Evolutionary conservation across 164 flowering plant species (phyloP), one percentile per base, ranked within the genome.

Genomic region (Dillenia turbinata): DNA sequence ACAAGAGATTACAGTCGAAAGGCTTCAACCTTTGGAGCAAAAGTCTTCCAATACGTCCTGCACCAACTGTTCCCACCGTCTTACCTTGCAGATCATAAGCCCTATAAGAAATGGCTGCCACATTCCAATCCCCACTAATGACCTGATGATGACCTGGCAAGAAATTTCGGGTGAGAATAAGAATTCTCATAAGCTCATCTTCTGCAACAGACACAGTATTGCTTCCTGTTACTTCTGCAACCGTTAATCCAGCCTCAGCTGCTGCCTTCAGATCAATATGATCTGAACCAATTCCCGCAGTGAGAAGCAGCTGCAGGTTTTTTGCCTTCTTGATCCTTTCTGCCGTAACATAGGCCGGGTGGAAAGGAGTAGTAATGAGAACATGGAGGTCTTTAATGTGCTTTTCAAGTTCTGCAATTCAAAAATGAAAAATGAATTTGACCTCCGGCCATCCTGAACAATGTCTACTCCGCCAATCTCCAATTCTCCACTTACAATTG

Each of bases 221-320:
- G 79, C 97, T 89, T 61, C 97, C 99, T 1, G 99, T 94, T 70
- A 94, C 92, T 70, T 94, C 99, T 2, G 99, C 99, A 62, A 94
- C 99, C 5, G 99, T 94, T 55, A 94, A 60, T 9, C 97, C 96
- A 52, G 97, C 96, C 16, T 70, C 96, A 15, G 96, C 97, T 9
- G 97, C 99, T 22, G 99, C 99, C 52, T 86, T 73, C 56, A 91
- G 82, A 74, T 94, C 99, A 63, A 94, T 71, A 62, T 94, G 99
- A 62, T 94, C 99, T 26, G 99, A 94, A 1, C 99, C 99, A 19
- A 94, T 86, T 53, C 99, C 99, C 55, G 99, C 97, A 24, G 99
- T 94, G 17, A 91, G 90, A 65, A 94, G 85, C 65, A 94, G 84
- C 46, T 91, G 77, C 71, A 94, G 66, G 63, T 94, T 91, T 16